Conservation (phyloP, 1,284 basidiomycete genomes). For the Meira nashicola region DNA sequence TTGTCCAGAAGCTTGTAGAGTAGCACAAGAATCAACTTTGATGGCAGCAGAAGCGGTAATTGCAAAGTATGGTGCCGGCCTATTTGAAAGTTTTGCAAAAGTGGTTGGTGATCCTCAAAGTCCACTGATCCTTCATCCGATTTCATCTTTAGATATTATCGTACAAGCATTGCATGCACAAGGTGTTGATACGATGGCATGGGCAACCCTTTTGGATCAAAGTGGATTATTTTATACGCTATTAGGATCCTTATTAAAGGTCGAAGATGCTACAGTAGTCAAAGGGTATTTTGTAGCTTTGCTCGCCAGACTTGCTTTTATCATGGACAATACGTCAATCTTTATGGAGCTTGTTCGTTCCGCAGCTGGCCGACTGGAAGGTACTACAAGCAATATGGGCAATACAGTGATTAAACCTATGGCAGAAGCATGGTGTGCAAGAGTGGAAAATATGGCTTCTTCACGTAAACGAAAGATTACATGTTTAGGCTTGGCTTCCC, state of each 20-base stretch:
- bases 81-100: slow-evolving; percentile 30
- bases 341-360: slow-evolving; percentile 35
- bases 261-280: slow-evolving; percentile 38
- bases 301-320: slow-evolving; percentile 37
- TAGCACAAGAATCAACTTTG: slow-evolving; percentile 39
- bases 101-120: slow-evolving; percentile 40
- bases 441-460: slow-evolving; percentile 45
- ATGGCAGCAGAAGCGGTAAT: slow-evolving; percentile 35
- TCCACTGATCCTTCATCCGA: slow-evolving; percentile 37
- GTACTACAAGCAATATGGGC: neutral
- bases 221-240: slow-evolving; percentile 34
- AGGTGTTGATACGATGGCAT: slow-evolving; percentile 8
- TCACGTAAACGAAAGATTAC: slow-evolving; percentile 34
- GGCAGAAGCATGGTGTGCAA: slow-evolving; percentile 15
- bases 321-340: slow-evolving; percentile 16
- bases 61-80: slow-evolving; percentile 21
- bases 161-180: slow-evolving; percentile 28
- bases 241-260: slow-evolving; percentile 30
- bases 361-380: slow-evolving; percentile 6
- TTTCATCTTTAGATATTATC: slow-evolving; percentile 35
- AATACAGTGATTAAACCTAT: slow-evolving; percentile 3
- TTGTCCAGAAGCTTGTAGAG: slow-evolving; percentile 40
- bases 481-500: slow-evolving; percentile 33
- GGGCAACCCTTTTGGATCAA: slow-evolving; percentile 23
- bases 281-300: slow-evolving; percentile 34